Evolutionary conservation across 1,284 basidiomycete species (phyloP).

Genomic region (Melampsora americana): DNA sequence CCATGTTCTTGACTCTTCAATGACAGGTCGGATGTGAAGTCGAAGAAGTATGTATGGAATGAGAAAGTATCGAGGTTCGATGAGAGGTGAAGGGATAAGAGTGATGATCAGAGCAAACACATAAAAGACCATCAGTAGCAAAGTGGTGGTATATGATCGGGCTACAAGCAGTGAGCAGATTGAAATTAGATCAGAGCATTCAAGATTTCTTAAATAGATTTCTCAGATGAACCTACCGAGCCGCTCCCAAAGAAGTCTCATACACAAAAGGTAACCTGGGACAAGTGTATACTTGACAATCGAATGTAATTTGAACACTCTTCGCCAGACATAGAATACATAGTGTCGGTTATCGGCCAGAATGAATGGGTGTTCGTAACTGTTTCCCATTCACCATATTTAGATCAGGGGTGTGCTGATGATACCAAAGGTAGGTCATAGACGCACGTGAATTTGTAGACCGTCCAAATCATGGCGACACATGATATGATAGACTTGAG

Average conservation of each 20-base stretch:
- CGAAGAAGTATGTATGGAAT: constrained; percentile 79
- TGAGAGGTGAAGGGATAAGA: constrained; percentile 77
- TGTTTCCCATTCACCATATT: constrained; percentile 53
- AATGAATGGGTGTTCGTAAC: constrained; percentile 86
- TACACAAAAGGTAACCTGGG: constrained; percentile 67
- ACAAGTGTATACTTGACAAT: constrained; percentile 69
- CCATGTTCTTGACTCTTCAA: constrained; percentile 18
- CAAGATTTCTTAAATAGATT: background rate
- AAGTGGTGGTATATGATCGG: constrained; percentile 62
- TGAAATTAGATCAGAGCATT: constrained; percentile 45
- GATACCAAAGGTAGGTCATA: constrained; percentile 16
- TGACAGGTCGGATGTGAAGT: constrained; percentile 58
- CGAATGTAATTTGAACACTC: constrained; percentile 70
- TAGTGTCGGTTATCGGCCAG: constrained; percentile 93
- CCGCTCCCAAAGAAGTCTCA: constrained; percentile 44
- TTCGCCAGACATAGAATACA: constrained; percentile 86
- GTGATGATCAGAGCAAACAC: constrained; percentile 67
- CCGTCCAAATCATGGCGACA: constrained; percentile 63
- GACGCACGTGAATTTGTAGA: constrained; percentile 73
- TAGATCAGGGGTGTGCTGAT: background rate
- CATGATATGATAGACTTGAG: constrained; percentile 59
- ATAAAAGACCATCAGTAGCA: constrained; percentile 70
- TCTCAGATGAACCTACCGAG: constrained; percentile 46
- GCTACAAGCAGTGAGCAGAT: constrained; percentile 56
- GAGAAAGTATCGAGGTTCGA: constrained; percentile 90